Evolutionary conservation across 345 rosid genomes (phyloP).

Genomic region (Rhodamnia argentea): DNA sequence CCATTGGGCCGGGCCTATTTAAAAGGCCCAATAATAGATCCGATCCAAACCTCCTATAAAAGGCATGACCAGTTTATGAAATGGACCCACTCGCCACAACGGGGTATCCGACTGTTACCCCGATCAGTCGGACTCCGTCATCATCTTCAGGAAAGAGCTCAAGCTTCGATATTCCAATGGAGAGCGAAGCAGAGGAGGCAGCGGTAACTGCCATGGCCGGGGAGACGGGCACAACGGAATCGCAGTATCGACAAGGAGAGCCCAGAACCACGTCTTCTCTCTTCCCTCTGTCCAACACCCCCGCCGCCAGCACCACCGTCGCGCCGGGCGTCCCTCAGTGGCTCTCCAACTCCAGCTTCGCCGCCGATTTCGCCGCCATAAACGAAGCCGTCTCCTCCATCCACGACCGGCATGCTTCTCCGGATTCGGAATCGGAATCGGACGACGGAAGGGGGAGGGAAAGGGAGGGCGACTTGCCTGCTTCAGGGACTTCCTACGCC

Average conservation of each 20-base stretch:
- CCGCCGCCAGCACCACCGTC: conserved; percentile 10
- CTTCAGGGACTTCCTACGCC: conserved; percentile 24
- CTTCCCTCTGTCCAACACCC: conserved; percentile 26
- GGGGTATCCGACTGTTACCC: background rate
- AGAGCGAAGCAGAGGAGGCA: background rate
- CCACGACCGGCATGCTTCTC: background rate
- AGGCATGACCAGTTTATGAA: background rate
- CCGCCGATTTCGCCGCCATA: conserved; percentile 48
- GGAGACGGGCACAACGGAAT: background rate
- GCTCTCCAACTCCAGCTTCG: conserved; percentile 88
- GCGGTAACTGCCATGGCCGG: background rate
- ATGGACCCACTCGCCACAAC: background rate
- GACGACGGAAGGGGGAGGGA: conserved; percentile 18
- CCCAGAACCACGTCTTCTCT: background rate
- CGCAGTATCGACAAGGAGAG: background rate
- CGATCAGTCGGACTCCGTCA: background rate
- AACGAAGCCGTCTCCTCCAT: conserved; percentile 35
- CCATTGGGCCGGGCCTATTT: background rate
- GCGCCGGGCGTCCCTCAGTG: conserved; percentile 33
- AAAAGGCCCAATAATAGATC: background rate
- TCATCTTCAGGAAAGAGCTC: background rate
- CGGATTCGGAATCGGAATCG: conserved; percentile 14
- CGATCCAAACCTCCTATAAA: background rate
- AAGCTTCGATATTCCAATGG: background rate
- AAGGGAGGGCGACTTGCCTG: background rate